These are phyloP conservation scores for Lichtheimia hyalospora DNA, from an alignment of 371 early-diverging fungal genomes.

Conservation along the genomic window DNA sequence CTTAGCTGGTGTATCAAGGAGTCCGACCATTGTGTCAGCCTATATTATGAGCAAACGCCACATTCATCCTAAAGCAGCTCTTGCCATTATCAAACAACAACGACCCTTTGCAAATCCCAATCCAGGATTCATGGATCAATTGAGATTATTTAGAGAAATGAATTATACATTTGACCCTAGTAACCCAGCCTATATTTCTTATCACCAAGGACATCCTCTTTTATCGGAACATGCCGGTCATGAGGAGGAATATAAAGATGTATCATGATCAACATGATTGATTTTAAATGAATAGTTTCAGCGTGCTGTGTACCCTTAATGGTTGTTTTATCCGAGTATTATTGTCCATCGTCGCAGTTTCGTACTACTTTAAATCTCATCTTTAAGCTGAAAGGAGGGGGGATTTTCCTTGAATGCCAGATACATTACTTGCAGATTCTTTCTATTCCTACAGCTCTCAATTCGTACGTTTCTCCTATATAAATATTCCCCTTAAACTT, in stretches of 20 bases:
- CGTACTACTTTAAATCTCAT: too few species aligned
- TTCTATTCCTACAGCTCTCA: too few species aligned
- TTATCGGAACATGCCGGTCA: conserved; percentile 41
- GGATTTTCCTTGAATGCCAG: too few species aligned
- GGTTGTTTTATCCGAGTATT: too few species aligned
- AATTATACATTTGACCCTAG: conserved; percentile 52
- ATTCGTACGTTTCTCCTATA: too few species aligned
- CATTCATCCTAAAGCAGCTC: conserved; percentile 51
- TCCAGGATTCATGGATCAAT: conserved; percentile 69
- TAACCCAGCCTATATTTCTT: conserved; percentile 64
- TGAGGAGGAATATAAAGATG: conserved; percentile 7
- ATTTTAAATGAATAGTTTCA: too few species aligned
- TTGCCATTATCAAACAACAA: conserved; percentile 48
- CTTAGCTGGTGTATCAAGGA: conserved; percentile 48
- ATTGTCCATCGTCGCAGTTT: too few species aligned
- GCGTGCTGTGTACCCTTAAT: too few species aligned
- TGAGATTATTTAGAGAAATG: conserved; percentile 66
- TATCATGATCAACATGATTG: too few species aligned
- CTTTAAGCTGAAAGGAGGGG: too few species aligned
- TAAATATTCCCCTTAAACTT: too few species aligned
- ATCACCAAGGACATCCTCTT: conserved; percentile 43
- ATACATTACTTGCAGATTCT: too few species aligned
- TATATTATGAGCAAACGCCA: conserved; percentile 68
- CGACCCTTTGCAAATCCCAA: conserved; percentile 72
- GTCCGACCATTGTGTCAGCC: conserved; percentile 50